Evolutionary conservation across 768 basidiomycete species (phyloP).

Genomic region (Calocera viscosa): DNA sequence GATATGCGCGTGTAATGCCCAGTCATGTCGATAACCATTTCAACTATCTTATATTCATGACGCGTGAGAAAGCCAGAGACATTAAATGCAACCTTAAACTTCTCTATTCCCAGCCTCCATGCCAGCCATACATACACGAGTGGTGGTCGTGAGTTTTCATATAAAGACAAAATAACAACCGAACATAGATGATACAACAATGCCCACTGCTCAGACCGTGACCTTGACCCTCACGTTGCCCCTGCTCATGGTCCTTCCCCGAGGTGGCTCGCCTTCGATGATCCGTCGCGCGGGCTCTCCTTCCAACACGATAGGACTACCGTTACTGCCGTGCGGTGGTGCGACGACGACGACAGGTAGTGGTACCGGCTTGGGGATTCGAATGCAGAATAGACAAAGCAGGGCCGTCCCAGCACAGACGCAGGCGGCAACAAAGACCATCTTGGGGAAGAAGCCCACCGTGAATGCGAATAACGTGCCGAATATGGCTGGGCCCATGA

Average conservation of each 20-base stretch:
- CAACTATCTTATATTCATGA: too few relatives aligned
- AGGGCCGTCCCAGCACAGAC: slow-evolving; percentile 15
- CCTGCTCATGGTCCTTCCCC: background rate
- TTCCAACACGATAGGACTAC: background rate
- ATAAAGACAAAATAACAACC: too few relatives aligned
- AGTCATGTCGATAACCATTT: too few relatives aligned
- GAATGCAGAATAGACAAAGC: background rate
- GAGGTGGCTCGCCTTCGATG: background rate
- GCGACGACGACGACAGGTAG: background rate
- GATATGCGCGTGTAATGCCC: too few relatives aligned
- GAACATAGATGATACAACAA: background rate
- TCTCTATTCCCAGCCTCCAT: too few relatives aligned
- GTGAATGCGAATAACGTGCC: slow-evolving; percentile 60
- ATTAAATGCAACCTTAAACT: too few relatives aligned
- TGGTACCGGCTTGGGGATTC: background rate
- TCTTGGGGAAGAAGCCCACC: slow-evolving; percentile 53
- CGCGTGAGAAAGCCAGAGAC: too few relatives aligned
- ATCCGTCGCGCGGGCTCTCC: background rate
- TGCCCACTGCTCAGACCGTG: background rate
- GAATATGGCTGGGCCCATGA: slow-evolving; percentile 61
- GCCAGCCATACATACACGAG: too few relatives aligned
- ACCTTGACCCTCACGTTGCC: background rate
- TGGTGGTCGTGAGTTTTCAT: too few relatives aligned
- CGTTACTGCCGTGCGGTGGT: background rate
- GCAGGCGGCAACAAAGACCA: slow-evolving; percentile 52